Evolutionary conservation across 1,139 yeast species (phyloP).

Genomic region (Pichia terricola): DNA sequence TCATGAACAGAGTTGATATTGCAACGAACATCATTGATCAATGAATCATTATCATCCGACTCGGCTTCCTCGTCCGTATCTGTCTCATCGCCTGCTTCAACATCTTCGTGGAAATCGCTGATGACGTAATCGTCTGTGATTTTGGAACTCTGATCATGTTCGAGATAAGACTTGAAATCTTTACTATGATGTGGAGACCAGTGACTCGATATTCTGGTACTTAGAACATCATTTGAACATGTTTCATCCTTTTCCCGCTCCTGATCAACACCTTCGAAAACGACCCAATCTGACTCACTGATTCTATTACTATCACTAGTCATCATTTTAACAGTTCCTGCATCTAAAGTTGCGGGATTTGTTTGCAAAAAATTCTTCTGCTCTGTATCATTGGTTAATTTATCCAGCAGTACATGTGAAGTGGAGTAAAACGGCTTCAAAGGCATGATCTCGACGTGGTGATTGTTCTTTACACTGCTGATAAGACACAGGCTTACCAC

Average conservation of each 20-base stretch:
- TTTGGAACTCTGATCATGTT: too few species aligned
- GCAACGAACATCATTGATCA: conserved; percentile 4
- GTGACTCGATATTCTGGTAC: conserved; percentile 6
- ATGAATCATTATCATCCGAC: conserved; percentile 2
- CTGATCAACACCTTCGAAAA: conserved; percentile 1
- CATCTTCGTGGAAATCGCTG: not conserved
- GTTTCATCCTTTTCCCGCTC: not conserved
- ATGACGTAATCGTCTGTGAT: too few species aligned
- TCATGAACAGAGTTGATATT: not conserved
- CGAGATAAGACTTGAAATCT: too few species aligned
- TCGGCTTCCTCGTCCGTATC: not conserved
- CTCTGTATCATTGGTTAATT: too few species aligned
- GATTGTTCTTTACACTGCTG: too few species aligned
- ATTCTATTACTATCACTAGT: not conserved
- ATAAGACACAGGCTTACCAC: too few species aligned
- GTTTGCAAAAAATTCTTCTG: too few species aligned
- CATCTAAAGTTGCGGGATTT: too few species aligned
- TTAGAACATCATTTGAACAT: conserved; percentile 2
- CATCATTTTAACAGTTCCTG: too few species aligned
- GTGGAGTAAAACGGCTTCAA: too few species aligned
- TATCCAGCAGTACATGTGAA: too few species aligned
- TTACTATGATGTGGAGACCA: not conserved
- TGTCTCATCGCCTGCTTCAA: not conserved
- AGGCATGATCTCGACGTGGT: too few species aligned
- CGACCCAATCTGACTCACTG: conserved; percentile 6